Percentiles rank a stretch among this genome's conserved stretches.
Evolutionary conservation across 2,329 filamentous ascomycete genomes (phyloP).

Genomic region (Cercospora zeina): DNA sequence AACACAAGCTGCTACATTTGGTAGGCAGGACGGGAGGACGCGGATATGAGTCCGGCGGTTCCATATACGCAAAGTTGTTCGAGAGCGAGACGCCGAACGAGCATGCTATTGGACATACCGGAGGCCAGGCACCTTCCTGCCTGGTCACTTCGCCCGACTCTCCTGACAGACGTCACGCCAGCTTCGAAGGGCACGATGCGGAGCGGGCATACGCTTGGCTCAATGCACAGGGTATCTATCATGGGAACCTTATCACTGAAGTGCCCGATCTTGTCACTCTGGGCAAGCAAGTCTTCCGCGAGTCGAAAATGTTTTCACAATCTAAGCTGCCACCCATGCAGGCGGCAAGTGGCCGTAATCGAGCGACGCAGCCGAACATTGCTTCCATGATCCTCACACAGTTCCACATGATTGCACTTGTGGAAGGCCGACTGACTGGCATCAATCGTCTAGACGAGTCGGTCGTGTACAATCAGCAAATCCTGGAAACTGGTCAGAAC

Average conservation of each 20-base stretch:
- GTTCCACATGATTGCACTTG: constrained; percentile 84
- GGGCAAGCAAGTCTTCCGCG: constrained; percentile 72
- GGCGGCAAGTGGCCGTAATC: constrained; percentile 63
- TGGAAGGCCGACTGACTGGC: constrained; percentile 79
- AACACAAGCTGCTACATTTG: constrained; percentile 75
- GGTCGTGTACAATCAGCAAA: constrained; percentile 81
- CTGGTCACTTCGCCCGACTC: constrained; percentile 76
- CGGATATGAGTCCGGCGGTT: constrained; percentile 69
- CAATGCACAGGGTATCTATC: constrained; percentile 79
- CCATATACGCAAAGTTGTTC: constrained; percentile 84
- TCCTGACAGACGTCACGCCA: constrained; percentile 49
- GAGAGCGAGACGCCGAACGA: constrained; percentile 78
- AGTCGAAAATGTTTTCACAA: constrained; percentile 73
- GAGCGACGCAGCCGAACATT: constrained; percentile 68
- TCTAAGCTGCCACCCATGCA: constrained; percentile 71
- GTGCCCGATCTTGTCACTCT: constrained; percentile 64
- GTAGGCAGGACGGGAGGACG: constrained; percentile 72
- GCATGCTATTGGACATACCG: constrained; percentile 68
- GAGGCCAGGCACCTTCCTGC: constrained; percentile 61
- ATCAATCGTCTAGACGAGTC: constrained; percentile 84
- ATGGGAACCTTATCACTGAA: constrained; percentile 68
- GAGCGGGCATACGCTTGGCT: constrained; percentile 90
- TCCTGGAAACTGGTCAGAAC: constrained; percentile 76
- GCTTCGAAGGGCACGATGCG: constrained; percentile 26
- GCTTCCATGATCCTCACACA: constrained; percentile 82